A percentile compares a stretch with the other conserved stretches of the same genome.
Evolutionary conservation across 2,329 filamentous ascomycete genomes (phyloP).

Genomic region (Dryadomyces sulphureus): DNA sequence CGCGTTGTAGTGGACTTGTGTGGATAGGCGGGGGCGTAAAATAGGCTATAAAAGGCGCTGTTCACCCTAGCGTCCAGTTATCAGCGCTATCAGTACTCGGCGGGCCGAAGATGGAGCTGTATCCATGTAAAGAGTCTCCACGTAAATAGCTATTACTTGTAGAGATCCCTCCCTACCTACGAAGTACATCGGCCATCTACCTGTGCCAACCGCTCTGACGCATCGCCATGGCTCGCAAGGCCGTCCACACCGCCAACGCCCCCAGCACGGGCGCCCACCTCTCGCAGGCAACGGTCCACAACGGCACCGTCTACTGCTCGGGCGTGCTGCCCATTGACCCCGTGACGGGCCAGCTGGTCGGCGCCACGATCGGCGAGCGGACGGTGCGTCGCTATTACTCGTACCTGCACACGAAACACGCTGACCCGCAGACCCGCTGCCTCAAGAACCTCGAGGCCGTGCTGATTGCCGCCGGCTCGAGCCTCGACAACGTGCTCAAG

Average conservation of each 20-base stretch:
- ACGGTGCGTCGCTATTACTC: neutral
- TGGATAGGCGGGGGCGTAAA: too few relatives aligned
- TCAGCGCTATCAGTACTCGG: too few relatives aligned
- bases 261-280: constrained; percentile 28
- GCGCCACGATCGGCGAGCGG: constrained; percentile 3
- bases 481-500: constrained; percentile 71
- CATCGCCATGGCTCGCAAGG: neutral
- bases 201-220: neutral
- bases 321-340: constrained; percentile 2
- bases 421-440: constrained; percentile 19
- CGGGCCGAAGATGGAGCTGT: too few relatives aligned
- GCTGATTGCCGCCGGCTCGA: constrained; percentile 65
- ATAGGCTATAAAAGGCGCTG: too few relatives aligned
- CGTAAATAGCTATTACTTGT: too few relatives aligned
- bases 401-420: too few relatives aligned
- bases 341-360: neutral
- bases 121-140: too few relatives aligned
- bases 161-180: neutral
- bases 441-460: constrained; percentile 72
- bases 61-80: too few relatives aligned
- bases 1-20: constrained; percentile 15
- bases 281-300: constrained; percentile 3
- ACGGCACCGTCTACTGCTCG: constrained; percentile 3
- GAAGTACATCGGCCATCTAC: neutral
- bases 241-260: constrained; percentile 44